Conservation (phyloP, 75 land plant species). For the Chamaecyparis obtusa region DNA sequence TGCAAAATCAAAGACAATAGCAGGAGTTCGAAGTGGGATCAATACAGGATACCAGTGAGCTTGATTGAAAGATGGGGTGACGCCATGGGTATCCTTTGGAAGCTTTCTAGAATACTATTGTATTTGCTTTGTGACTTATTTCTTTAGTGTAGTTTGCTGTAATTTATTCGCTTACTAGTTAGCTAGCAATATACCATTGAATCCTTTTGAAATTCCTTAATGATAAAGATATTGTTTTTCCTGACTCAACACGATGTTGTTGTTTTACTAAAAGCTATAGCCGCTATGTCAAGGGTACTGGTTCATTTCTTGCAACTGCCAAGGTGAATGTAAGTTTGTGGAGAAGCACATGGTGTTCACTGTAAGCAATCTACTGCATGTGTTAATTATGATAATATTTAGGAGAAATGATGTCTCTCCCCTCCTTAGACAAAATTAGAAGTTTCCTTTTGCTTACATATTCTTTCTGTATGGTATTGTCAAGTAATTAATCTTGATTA, state of each 20-base stretch:
- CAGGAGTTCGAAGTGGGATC: conserved; percentile 14
- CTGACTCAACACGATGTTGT: conserved; percentile 84
- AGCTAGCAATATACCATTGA: background rate
- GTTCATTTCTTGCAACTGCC: conserved; percentile 77
- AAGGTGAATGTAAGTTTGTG: conserved; percentile 29
- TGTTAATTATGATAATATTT: background rate
- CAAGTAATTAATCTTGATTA: background rate
- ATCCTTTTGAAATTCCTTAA: conserved; percentile 27
- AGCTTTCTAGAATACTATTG: background rate
- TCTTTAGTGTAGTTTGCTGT: background rate
- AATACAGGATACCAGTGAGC: conserved; percentile 49
- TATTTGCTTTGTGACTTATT: background rate
- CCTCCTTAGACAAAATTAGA: background rate
- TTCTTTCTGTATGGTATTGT: background rate
- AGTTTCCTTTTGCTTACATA: background rate
- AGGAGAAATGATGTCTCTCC: background rate
- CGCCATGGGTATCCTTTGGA: conserved; percentile 83
- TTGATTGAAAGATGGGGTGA: conserved; percentile 91
- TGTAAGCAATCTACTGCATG: background rate
- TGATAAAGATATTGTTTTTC: conserved; percentile 76
- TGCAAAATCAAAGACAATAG: background rate
- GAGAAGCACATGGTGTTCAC: background rate
- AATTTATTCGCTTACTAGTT: background rate
- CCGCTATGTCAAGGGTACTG: conserved; percentile 96
- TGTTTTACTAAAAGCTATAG: conserved; percentile 98